Conservation (phyloP, 148 eudicot genomes). For the Tetragonia tetragonoides region DNA sequence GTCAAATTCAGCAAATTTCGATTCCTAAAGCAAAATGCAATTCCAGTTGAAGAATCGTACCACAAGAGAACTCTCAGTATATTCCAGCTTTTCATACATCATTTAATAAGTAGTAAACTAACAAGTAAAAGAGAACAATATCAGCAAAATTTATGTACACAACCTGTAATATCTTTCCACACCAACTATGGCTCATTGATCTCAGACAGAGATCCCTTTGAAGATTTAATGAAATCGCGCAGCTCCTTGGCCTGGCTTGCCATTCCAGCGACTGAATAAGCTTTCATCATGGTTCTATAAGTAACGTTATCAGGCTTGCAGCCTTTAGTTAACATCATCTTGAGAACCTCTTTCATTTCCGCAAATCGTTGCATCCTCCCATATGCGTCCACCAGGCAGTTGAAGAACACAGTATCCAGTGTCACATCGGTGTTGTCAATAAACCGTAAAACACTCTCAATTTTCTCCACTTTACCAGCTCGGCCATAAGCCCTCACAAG, state of each 20-base stretch:
- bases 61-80: no score
- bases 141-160: no score
- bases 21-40: no score
- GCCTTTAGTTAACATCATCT: slow-evolving; percentile 71
- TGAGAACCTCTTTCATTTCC: slow-evolving; percentile 76
- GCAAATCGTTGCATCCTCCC: slow-evolving; percentile 74
- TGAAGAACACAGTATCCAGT: slow-evolving; percentile 74
- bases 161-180: background rate
- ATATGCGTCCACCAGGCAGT: slow-evolving; percentile 80
- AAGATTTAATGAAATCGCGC: slow-evolving; percentile 34
- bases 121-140: no score
- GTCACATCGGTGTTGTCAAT: slow-evolving; percentile 71
- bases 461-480: slow-evolving; percentile 64
- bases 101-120: no score
- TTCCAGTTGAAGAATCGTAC: no score
- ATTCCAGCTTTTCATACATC: no score
- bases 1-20: no score
- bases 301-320: slow-evolving; percentile 70
- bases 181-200: slow-evolving; percentile 12
- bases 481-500: slow-evolving; percentile 78
- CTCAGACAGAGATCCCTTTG: slow-evolving; percentile 20
- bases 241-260: slow-evolving; percentile 55
- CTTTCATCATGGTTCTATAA: slow-evolving; percentile 77
- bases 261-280: slow-evolving; percentile 65
- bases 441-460: slow-evolving; percentile 48